Percentiles rank a stretch among this genome's conserved stretches.
These are phyloP conservation scores for Malassezia globosa DNA, from an alignment of 1,284 basidiomycete genomes.

Conservation along the genomic window DNA sequence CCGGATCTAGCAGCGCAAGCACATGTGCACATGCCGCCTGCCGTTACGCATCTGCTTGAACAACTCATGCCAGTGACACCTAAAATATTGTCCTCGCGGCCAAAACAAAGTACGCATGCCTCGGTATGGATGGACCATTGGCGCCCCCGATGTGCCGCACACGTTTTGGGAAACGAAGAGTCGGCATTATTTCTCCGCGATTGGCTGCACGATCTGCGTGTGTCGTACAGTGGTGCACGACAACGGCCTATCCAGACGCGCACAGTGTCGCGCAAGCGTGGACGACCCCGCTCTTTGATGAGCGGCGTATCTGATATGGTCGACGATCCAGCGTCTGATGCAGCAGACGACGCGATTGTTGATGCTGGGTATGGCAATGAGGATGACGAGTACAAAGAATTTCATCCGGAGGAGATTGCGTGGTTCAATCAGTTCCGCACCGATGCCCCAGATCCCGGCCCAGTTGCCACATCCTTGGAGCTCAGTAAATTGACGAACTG, in stretches of 20 bases:
- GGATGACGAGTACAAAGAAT: constrained; percentile 23
- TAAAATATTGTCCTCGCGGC: background rate
- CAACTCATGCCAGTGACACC: background rate
- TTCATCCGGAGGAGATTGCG: constrained; percentile 18
- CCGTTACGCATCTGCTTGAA: background rate
- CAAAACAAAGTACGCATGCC: background rate
- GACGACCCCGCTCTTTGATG: background rate
- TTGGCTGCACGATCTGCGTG: constrained; percentile 22
- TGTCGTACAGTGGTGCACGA: background rate
- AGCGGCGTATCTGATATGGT: too few relatives aligned
- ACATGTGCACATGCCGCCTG: background rate
- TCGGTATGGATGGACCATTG: constrained; percentile 19
- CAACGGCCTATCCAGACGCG: constrained; percentile 8
- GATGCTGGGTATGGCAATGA: too few relatives aligned
- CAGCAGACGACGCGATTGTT: too few relatives aligned
- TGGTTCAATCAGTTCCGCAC: constrained; percentile 26
- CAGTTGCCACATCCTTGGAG: background rate
- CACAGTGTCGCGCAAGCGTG: constrained; percentile 6
- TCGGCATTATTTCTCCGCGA: constrained; percentile 19
- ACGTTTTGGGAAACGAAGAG: constrained; percentile 21
- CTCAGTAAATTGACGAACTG: constrained; percentile 24
- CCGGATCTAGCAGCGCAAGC: background rate
- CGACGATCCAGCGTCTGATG: background rate
- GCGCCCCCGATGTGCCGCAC: constrained; percentile 17
- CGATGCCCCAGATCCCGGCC: background rate